Evolutionary conservation across 768 basidiomycete species (phyloP), one percentile per base, ranked within the genome.

Genomic region (Suillus occidentalis): DNA sequence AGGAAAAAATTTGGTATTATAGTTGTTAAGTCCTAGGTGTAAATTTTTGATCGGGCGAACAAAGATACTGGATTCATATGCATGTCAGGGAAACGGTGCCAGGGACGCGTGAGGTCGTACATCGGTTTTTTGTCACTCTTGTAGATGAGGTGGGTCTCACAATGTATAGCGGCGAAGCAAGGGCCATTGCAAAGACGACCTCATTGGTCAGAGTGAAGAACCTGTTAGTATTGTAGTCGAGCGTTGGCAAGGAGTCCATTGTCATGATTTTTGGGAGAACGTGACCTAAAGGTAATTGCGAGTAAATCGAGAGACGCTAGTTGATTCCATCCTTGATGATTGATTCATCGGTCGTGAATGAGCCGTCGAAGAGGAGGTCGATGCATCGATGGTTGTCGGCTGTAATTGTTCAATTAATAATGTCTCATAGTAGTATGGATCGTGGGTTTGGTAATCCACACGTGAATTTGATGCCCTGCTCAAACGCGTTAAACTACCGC

Each of bases 301-400:
- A 63, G 70, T 25, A 67, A 63, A 25, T 40, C 10, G 50, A 22
- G 55, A 9, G 18, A 43, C 97, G 95, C 89, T 95, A 82, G 78
- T 99, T 96, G 70, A 99, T 76, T 96, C 97, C 97, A 70, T 95
- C 95, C 76, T 87, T 89, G 80, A 95, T 89, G 60, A 95, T 49
- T 91, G 47, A 78, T 7, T 36, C 88, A 69, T 86, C 85, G 69
- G 96, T 90, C 13, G 85, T 89, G 79, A 99, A 97, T 55, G 95
- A 89, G 75, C 97, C 97, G 72, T 96, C 92, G 72, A 98, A 98
- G 16, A 52, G 28, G 50, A 52, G 8, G 83, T 90, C 2, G 90
- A 90, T 49, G 87, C 49, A 43, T 47, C n/a, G 5, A n/a, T n/a
- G n/a, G 25, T 13, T 36, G 13, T 55, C 18, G 5, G 2, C 4